Evolutionary conservation across 305 asterid species (phyloP).

Genomic region (Rubia peregrina): DNA sequence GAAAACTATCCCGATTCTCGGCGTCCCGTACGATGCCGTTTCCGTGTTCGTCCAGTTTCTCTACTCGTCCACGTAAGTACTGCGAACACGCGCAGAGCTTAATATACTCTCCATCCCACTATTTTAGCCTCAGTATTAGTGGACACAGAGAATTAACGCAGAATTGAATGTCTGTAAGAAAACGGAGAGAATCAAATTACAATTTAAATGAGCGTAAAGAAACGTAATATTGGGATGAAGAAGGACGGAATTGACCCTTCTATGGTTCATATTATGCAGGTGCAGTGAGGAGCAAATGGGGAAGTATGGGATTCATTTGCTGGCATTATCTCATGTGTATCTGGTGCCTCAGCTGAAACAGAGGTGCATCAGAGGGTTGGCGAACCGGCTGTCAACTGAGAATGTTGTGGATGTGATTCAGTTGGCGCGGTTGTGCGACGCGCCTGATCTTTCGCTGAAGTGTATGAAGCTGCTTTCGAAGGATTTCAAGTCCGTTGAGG

Average conservation of each 20-base stretch:
- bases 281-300: slow-evolving; percentile 65
- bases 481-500: slow-evolving; percentile 49
- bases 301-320: slow-evolving; percentile 61
- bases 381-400: slow-evolving; percentile 36
- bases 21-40: slow-evolving; percentile 88
- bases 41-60: slow-evolving; percentile 54
- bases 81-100: slow-evolving; percentile 19
- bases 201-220: too few species aligned
- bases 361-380: slow-evolving; percentile 54
- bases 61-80: slow-evolving; percentile 59
- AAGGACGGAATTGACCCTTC: slow-evolving; percentile 23
- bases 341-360: slow-evolving; percentile 69
- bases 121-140: not conserved
- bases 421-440: slow-evolving; percentile 77
- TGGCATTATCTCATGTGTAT: slow-evolving; percentile 79
- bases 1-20: slow-evolving; percentile 49
- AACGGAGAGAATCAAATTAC: too few species aligned
- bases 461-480: slow-evolving; percentile 53
- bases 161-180: too few species aligned
- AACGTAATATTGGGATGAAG: not conserved
- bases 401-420: slow-evolving; percentile 78
- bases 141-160: not conserved
- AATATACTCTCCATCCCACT: not conserved
- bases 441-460: slow-evolving; percentile 69
- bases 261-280: slow-evolving; percentile 27